These are phyloP conservation scores for Quercus ilex DNA, from an alignment of 306 rosid genomes.

Conservation along the genomic window DNA sequence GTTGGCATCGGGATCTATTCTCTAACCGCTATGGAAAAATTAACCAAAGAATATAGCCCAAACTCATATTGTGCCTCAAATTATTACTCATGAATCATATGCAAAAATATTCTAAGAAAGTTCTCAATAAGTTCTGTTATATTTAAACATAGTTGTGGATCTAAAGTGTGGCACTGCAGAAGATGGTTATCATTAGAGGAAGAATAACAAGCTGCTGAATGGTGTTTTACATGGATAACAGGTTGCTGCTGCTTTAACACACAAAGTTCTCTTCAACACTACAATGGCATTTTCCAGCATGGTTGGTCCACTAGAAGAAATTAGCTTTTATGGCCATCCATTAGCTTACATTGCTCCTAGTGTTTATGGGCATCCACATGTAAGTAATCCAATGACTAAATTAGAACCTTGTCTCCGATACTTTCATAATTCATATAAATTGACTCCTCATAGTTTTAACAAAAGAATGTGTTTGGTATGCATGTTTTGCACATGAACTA, in stretches of 20 bases:
- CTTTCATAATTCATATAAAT: not conserved
- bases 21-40: too few species aligned
- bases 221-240: not conserved
- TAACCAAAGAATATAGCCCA: too few species aligned
- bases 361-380: conserved; percentile 73
- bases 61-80: too few species aligned
- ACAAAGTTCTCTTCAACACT: conserved; percentile 40
- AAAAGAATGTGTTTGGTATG: not conserved
- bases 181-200: too few species aligned
- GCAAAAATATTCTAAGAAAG: too few species aligned
- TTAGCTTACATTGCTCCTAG: conserved; percentile 49
- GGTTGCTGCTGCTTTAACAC: conserved; percentile 42
- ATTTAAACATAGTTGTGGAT: too few species aligned
- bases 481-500: not conserved
- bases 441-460: not conserved
- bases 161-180: too few species aligned
- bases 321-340: conserved; percentile 59
- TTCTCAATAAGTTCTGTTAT: too few species aligned
- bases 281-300: conserved; percentile 53
- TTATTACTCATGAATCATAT: too few species aligned
- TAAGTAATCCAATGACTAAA: conserved; percentile 6
- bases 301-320: conserved; percentile 61
- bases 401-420: not conserved
- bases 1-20: not conserved
- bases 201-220: not conserved